A percentile compares a stretch with the other conserved stretches of the same genome.
phyloP scores from a whole-genome alignment of 1,284 basidiomycete species.

The Tilletia caries region DNA sequence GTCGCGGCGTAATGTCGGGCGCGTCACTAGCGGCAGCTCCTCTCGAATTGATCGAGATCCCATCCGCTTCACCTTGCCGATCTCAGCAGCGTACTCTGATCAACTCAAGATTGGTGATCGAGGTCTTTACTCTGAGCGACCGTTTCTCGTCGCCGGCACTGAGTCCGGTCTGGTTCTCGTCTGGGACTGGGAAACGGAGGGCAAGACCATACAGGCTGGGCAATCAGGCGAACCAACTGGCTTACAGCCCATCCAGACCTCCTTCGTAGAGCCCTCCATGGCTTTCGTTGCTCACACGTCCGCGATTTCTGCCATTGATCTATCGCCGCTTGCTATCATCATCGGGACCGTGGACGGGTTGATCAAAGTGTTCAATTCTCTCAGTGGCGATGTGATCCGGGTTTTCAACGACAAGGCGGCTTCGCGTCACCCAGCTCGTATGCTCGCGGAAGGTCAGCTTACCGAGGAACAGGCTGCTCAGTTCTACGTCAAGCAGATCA shows the following conservation, averaged over 20 bases:
- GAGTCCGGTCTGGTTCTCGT: slow-evolving; percentile 37
- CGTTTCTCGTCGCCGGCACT: slow-evolving; percentile 46
- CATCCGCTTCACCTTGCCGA: neutral
- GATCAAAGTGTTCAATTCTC: slow-evolving; percentile 66
- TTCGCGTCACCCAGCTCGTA: slow-evolving; percentile 58
- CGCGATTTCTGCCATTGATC: slow-evolving; percentile 38
- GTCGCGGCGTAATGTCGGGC: neutral
- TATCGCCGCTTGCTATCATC: slow-evolving; percentile 33
- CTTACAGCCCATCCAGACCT: neutral
- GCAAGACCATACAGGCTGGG: slow-evolving; percentile 22
- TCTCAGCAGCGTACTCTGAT: neutral
- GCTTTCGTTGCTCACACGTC: slow-evolving; percentile 36
- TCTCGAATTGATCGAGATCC: neutral
- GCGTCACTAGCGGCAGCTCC: neutral
- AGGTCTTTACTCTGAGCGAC: slow-evolving; percentile 37
- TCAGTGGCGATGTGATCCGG: slow-evolving; percentile 58
- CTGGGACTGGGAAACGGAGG: slow-evolving; percentile 42
- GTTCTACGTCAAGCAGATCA: slow-evolving; percentile 64
- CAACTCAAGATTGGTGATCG: neutral
- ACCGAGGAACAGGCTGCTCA: slow-evolving; percentile 55
- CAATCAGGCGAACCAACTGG: neutral
- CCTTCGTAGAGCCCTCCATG: slow-evolving; percentile 57
- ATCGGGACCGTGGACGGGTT: slow-evolving; percentile 60
- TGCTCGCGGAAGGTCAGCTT: slow-evolving; percentile 61
- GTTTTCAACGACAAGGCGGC: slow-evolving; percentile 50